These are phyloP conservation scores for Leishmania tropica DNA, from an alignment of 208 protist species.

Conservation along the genomic window DNA sequence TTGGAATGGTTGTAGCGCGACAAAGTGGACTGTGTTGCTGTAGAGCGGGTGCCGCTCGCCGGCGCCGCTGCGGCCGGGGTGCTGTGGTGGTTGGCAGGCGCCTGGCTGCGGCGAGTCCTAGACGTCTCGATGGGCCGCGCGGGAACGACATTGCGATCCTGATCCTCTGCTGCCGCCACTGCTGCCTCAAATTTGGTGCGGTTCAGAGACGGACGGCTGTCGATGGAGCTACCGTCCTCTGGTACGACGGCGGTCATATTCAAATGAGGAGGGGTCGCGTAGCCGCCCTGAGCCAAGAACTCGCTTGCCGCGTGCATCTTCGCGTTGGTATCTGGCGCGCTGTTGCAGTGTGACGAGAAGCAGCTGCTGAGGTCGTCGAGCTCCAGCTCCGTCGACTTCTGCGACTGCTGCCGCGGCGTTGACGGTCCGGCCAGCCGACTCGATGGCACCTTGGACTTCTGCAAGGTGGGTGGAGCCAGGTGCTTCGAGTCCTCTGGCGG, in stretches of 20 bases:
- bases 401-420: not conserved
- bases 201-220: slow-evolving; percentile 15
- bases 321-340: not conserved
- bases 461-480: not conserved
- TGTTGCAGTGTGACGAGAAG: not conserved
- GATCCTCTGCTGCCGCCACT: not conserved
- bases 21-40: not conserved
- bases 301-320: not conserved
- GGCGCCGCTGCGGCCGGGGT: not conserved
- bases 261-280: not conserved
- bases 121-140: slow-evolving; percentile 8
- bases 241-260: not conserved
- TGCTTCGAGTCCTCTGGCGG: not conserved
- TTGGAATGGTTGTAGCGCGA: slow-evolving; percentile 1
- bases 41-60: not conserved
- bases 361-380: not conserved
- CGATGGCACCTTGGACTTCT: not conserved
- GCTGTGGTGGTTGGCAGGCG: not conserved
- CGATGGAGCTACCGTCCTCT: not conserved
- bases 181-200: not conserved
- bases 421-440: not conserved
- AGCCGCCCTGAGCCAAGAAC: not conserved
- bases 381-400: not conserved
- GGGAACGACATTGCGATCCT: not conserved
- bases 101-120: slow-evolving; percentile 3